These are phyloP conservation scores for Neofusicoccum kwambonambiense DNA, from an alignment of 2,329 filamentous ascomycete species.

Conservation along the genomic window DNA sequence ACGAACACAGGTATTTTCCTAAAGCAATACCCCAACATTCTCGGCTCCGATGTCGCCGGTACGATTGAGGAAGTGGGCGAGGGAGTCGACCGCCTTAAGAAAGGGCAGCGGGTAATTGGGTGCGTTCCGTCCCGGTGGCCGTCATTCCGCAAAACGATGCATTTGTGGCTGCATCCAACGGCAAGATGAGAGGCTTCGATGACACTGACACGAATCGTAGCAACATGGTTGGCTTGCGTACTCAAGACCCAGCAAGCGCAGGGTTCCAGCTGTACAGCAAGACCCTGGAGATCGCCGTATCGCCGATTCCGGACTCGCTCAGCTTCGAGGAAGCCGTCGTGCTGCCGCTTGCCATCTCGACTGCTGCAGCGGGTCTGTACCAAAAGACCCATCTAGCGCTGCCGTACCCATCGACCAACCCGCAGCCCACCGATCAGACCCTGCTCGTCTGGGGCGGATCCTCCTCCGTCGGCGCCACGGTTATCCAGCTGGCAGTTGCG, in stretches of 20 bases:
- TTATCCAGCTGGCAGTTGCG: conserved; percentile 36
- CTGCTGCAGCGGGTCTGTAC: conserved; percentile 45
- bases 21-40: conserved; percentile 31
- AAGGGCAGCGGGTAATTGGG: conserved; percentile 17
- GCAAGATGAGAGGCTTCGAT: no score
- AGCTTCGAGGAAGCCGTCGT: conserved; percentile 41
- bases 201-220: no score
- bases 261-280: conserved; percentile 38
- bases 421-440: conserved; percentile 34
- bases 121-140: no score
- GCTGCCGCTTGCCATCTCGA: conserved; percentile 46
- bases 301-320: conserved; percentile 40
- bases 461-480: conserved; percentile 34
- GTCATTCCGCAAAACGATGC: no score
- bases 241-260: conserved; percentile 24
- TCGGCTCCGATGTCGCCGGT: conserved; percentile 40
- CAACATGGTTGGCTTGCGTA: conserved; percentile 24
- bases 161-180: no score
- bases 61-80: conserved; percentile 36
- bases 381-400: conserved; percentile 40
- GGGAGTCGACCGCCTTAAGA: conserved; percentile 9
- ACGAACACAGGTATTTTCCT: no score
- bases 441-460: conserved; percentile 40
- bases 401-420: conserved; percentile 35
- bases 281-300: conserved; percentile 29